These are phyloP conservation scores for Graphiopsis chlorocephala DNA, from an alignment of 2,329 filamentous ascomycete genomes.

Conservation along the genomic window DNA sequence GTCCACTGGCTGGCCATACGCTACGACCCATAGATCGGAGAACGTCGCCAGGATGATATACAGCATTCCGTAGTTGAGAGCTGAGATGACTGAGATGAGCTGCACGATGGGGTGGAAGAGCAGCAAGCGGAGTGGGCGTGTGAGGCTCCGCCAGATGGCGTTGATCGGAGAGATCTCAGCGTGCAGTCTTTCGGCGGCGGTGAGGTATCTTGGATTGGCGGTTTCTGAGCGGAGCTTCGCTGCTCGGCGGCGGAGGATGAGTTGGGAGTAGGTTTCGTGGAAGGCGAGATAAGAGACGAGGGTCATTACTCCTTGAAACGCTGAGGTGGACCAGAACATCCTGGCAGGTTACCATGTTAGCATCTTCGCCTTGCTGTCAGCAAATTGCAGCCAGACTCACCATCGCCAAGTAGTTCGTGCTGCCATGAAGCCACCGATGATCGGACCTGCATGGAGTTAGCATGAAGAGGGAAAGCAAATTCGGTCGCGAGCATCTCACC, in stretches of 20 bases:
- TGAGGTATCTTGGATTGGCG: slow-evolving; percentile 54
- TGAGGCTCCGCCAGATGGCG: slow-evolving; percentile 30
- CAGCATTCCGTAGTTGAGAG: slow-evolving; percentile 39
- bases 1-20: slow-evolving; percentile 28
- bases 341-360: background rate
- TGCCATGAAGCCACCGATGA: slow-evolving; percentile 64
- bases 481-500: slow-evolving; percentile 1
- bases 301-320: slow-evolving; percentile 61
- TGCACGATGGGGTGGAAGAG: slow-evolving; percentile 38
- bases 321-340: slow-evolving; percentile 65
- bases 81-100: slow-evolving; percentile 36
- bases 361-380: too few species aligned
- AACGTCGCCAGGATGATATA: slow-evolving; percentile 38
- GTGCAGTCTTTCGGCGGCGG: slow-evolving; percentile 58
- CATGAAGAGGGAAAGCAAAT: too few species aligned
- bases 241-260: slow-evolving; percentile 52
- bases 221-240: slow-evolving; percentile 43
- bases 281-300: slow-evolving; percentile 59
- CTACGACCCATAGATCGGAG: slow-evolving; percentile 30
- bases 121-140: slow-evolving; percentile 36
- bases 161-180: slow-evolving; percentile 43
- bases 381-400: slow-evolving; percentile 32
- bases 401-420: slow-evolving; percentile 67
- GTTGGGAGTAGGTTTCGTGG: slow-evolving; percentile 64
- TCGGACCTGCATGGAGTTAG: slow-evolving; percentile 52